Evolutionary conservation across 2,329 filamentous ascomycete species (phyloP), one percentile per base, ranked within the genome.

Genomic region (Pestalotiopsis sp.): DNA sequence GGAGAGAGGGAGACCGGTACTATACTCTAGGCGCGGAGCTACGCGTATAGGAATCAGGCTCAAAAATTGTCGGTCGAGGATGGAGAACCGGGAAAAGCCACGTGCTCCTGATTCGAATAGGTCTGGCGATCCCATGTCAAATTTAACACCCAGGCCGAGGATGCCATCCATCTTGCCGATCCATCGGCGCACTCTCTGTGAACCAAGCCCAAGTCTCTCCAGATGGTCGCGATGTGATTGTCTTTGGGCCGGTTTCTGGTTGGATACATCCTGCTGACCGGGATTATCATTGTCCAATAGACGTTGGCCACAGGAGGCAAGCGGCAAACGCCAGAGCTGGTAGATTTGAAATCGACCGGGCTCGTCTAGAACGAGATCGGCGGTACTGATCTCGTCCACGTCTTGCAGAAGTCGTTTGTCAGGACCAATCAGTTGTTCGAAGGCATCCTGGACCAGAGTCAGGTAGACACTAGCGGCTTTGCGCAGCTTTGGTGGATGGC

Each of bases 351-450:
- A 62, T 39, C 59, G 59, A 20, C 59, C 59, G 25, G 59, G 59
- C 31, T 62, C 59, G 17, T 62, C 59, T 39, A 62, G 59, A 31
- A 62, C 59, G 13, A 62, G 31, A 41, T 62, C 59, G 38, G 17
- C 27, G 7, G 59, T 62, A n/a, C 39, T 62, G 59, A 14, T 20
- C 59, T 62, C 27, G 31, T 41, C 59, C 59, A 62, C 14, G 69
- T 86, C 83, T 67, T 86, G 85, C 45, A 79, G 78, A 4, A 80
- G 76, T 41, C 82, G 79, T 25, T 80, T 79, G 17, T 76, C 75
- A 14, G 83, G 82, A 63, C 85, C 80, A 61, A 83, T 80, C n/a
- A 87, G 78, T 1, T 81, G 83, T 74, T 86, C 85, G 62, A 85
- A 86, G 7, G 83, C 84, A 13, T 76, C 74, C 67, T 85, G 81